Evolutionary conservation across 2,329 filamentous ascomycete species (phyloP), one percentile per base, ranked within the genome.

Genomic region (Venturia aucupariae): DNA sequence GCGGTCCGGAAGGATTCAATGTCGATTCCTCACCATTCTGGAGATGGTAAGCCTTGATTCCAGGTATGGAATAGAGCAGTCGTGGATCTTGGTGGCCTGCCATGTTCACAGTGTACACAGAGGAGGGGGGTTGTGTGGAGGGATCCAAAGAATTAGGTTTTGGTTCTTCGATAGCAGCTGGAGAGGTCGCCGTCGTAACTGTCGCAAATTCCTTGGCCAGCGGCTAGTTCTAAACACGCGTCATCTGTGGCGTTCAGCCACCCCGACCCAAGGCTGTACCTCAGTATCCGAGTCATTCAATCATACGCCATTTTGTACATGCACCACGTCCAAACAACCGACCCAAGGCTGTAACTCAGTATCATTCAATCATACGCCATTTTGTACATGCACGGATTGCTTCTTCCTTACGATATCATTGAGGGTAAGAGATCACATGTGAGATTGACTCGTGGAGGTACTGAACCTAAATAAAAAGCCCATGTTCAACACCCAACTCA

Each of bases 1-100:
- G 92, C 22, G 92, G 88, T 1, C 92, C 92, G 1, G 89, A 88
- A 0, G 89, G 86, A 17, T 91, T 97, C 71, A 99, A 86, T 17
- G 85, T 83, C 64, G 88, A 81, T 77, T 97, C 92, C 69, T 88
- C 84, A 75, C 94, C 93, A 83, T 96, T 85, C 75, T 91, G 86
- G 67, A 97, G 86, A 74, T 97, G 91, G 78, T 91, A 96, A 68
- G 93, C 94, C 68, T 87, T 88, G 72, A 99, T 93, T 79, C 91
- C 91, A 69, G 88, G 86, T 74, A 97, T 78, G 35, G 80, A 78
- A 71, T 81, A 84, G 65, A 84, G 79, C 46, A 84, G 75, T 70
- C 81, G 80, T 59, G 82, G 81, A 65, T 84, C 81, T 71, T 81
- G 77, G 70, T 82, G 81, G 66, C 78, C 77, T 4, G 51, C 51